Evolutionary conservation across 2,329 filamentous ascomycete genomes (phyloP).

Genomic region (Scedosporium dehoogii): DNA sequence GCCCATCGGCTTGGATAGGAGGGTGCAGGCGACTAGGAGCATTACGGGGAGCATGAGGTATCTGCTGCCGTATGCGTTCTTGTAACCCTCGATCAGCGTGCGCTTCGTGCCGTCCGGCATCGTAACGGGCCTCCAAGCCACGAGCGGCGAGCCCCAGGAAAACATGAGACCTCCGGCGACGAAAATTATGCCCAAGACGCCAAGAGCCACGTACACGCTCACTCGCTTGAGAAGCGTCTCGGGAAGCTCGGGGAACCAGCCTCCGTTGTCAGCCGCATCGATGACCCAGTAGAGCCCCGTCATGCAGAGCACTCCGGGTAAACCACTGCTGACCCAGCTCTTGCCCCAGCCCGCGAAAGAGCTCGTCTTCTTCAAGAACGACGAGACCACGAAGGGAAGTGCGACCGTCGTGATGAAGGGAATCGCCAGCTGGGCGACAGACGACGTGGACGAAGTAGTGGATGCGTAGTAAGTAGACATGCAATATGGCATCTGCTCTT

Average conservation of each 20-base stretch:
- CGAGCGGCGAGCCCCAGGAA: conserved; percentile 73
- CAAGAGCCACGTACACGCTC: conserved; percentile 70
- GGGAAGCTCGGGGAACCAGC: conserved; percentile 59
- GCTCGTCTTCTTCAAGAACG: conserved; percentile 70
- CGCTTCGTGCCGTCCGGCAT: conserved; percentile 34
- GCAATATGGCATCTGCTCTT: conserved; percentile 98
- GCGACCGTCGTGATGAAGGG: conserved; percentile 64
- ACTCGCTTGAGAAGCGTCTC: conserved; percentile 59
- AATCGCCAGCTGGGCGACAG: conserved; percentile 77
- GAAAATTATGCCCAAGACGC: conserved; percentile 68
- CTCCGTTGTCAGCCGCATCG: conserved; percentile 77
- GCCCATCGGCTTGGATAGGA: conserved; percentile 93
- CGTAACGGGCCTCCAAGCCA: conserved; percentile 56
- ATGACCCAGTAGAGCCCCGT: conserved; percentile 79
- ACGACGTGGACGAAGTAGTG: conserved; percentile 81
- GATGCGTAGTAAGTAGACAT: conserved; percentile 93
- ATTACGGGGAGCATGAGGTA: conserved; percentile 79
- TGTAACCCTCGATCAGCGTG: conserved; percentile 80
- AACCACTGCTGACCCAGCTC: conserved; percentile 71
- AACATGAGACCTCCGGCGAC: conserved; percentile 80
- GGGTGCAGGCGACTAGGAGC: conserved; percentile 63
- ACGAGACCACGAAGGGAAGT: conserved; percentile 66
- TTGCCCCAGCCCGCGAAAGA: conserved; percentile 83
- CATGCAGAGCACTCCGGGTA: conserved; percentile 67
- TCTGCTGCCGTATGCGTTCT: conserved; percentile 83